phyloP scores from a whole-genome alignment of 2,329 filamentous ascomycete genomes.

The Pseudogymnoascus sp. region DNA sequence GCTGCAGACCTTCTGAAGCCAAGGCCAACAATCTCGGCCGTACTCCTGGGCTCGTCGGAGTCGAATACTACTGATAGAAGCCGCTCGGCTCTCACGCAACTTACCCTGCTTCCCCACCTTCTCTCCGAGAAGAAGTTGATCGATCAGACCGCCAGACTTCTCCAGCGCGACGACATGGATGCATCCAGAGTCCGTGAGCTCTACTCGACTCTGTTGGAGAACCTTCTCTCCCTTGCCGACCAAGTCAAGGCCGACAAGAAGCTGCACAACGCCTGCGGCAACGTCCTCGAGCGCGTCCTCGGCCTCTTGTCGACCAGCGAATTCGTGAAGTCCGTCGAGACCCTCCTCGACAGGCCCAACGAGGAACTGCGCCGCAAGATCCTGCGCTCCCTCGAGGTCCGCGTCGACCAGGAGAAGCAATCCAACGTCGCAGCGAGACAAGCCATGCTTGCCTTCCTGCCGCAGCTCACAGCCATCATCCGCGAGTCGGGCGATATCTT shows the following conservation, averaged over 20 bases:
- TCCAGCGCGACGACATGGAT: conserved; percentile 56
- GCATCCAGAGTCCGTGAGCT: conserved; percentile 56
- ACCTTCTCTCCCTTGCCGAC: conserved; percentile 57
- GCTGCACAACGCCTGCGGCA: conserved; percentile 52
- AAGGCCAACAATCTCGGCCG: conserved; percentile 64
- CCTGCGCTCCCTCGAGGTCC: conserved; percentile 68
- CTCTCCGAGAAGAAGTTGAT: conserved; percentile 50
- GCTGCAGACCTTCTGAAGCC: conserved; percentile 66
- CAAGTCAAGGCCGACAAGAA: conserved; percentile 47
- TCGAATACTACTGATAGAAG: conserved; percentile 35
- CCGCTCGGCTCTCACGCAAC: conserved; percentile 44
- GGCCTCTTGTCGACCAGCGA: conserved; percentile 78
- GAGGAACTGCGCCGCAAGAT: conserved; percentile 71
- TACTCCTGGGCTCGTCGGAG: conserved; percentile 57
- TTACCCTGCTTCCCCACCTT: conserved; percentile 49
- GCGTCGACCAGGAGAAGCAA: conserved; percentile 65
- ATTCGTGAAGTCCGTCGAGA: conserved; percentile 81
- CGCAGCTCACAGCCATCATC: conserved; percentile 69
- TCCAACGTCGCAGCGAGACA: conserved; percentile 59
- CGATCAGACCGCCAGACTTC: conserved; percentile 45
- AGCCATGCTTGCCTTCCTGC: conserved; percentile 69
- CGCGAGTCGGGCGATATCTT: conserved; percentile 61
- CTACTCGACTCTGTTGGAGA: conserved; percentile 61
- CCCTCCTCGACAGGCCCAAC: conserved; percentile 67
- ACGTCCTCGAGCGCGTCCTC: conserved; percentile 70